phyloP scores from a whole-genome alignment of 371 early-diverging fungal genomes.

The Lichtheimia hyalospora region DNA sequence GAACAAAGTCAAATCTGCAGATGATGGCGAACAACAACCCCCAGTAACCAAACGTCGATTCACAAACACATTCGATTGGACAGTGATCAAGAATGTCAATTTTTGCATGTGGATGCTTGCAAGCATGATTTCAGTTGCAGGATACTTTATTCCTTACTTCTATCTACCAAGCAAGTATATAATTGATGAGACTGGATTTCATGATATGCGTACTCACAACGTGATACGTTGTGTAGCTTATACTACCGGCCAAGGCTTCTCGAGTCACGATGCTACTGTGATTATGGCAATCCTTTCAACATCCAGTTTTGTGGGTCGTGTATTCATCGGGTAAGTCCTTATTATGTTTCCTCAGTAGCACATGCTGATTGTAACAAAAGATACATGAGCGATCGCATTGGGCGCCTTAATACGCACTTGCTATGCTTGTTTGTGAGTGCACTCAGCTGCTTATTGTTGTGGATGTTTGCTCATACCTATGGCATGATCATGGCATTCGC shows the following conservation, averaged over 20 bases:
- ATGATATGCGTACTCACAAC: not conserved
- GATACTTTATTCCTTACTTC: conserved; percentile 53
- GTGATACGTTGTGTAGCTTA: conserved; percentile 9
- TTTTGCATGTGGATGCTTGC: conserved; percentile 30
- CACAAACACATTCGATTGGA: conserved; percentile 32
- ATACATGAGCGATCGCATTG: not conserved
- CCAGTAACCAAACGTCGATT: conserved; percentile 7
- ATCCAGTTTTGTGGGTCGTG: conserved; percentile 49
- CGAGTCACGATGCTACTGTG: conserved; percentile 10
- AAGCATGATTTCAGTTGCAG: conserved; percentile 32
- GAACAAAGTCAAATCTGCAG: conserved; percentile 11
- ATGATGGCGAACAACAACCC: conserved; percentile 1
- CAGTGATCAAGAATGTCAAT: conserved; percentile 33
- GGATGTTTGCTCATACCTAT: conserved; percentile 32
- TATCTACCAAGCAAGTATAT: conserved; percentile 30
- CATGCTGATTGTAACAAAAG: not conserved
- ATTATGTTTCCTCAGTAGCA: not conserved
- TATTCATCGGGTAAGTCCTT: conserved; percentile 26
- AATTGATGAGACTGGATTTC: not conserved
- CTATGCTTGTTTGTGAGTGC: not conserved
- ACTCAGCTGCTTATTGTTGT: conserved; percentile 10
- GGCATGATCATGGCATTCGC: conserved; percentile 21
- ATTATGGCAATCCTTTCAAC: conserved; percentile 29
- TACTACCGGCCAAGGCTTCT: conserved; percentile 12
- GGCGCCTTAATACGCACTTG: not conserved